Evolutionary conservation across 208 protist species (phyloP).

Genomic region (Crithidia mellificae): DNA sequence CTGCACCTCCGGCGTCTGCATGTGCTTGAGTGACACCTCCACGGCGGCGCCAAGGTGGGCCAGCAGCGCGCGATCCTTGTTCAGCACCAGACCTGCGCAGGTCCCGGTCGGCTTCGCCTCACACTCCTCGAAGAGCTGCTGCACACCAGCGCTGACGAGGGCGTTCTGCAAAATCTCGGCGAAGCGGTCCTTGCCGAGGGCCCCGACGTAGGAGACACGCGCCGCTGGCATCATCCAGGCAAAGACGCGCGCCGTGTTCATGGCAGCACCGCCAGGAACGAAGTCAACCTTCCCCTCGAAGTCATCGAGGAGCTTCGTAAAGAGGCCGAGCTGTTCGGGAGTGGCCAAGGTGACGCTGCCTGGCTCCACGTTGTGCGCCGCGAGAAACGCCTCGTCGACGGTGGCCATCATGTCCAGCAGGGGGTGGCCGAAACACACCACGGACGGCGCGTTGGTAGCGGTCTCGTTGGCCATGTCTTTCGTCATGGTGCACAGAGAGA

Average conservation of each 20-base stretch:
- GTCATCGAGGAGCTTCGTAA: conserved; percentile 64
- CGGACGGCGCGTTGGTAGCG: conserved; percentile 1
- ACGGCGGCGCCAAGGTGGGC: conserved; percentile 94
- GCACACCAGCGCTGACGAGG: conserved; percentile 72
- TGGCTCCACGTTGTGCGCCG: conserved; percentile 73
- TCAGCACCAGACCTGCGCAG: conserved; percentile 94
- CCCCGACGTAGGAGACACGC: conserved; percentile 79
- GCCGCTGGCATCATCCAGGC: conserved; percentile 70
- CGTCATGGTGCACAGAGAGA: conserved; percentile 6
- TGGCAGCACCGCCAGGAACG: conserved; percentile 96
- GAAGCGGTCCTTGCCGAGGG: conserved; percentile 93
- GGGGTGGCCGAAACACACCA: conserved; percentile 91
- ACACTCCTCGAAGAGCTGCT: conserved; percentile 72
- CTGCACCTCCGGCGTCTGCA: conserved; percentile 53
- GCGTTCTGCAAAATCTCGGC: conserved; percentile 63
- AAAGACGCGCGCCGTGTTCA: conserved; percentile 95
- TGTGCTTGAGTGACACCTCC: conserved; percentile 84
- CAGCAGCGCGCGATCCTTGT: conserved; percentile 92
- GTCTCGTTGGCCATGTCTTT: conserved; percentile 7
- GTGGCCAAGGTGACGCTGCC: conserved; percentile 93
- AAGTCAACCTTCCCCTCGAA: conserved; percentile 75
- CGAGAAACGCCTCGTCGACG: conserved; percentile 82
- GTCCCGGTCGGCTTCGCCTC: conserved; percentile 90
- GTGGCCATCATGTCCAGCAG: conserved; percentile 96
- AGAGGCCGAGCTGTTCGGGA: conserved; percentile 92